Evolutionary conservation across 2,329 filamentous ascomycete species (phyloP), one percentile per base, ranked within the genome.

Genomic region (Sporothrix inflata): DNA sequence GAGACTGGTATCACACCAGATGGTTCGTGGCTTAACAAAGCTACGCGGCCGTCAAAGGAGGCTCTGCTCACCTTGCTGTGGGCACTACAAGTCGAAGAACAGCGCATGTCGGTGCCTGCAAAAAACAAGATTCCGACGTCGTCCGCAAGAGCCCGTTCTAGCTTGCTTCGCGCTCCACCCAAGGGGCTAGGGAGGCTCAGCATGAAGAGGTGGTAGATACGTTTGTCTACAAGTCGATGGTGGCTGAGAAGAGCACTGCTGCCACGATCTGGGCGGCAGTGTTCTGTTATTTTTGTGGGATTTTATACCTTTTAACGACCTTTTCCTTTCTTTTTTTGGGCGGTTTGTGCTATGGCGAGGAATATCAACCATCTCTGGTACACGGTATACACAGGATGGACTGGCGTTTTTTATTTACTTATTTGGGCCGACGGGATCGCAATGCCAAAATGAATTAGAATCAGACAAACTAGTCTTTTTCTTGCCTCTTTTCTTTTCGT

Each of bases 41-140:
- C 80, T 72, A 72, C 76, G 70, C 79, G 85, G 74, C 85, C 85
- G 76, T 84, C 85, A 38, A 82, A 79, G 76, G 85, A 87, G 77
- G 80, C 82, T 55, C 78, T 87, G 74, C 77, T 87, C 75, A 83
- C 85, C 8, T 78, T 87, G 42, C 74, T 84, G 73, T 87, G 84
- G 84, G 79, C 81, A 72, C 76, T 87, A 7, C 80, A 79, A 71
- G 78, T 83, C 53, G 83, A 86, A 76, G 81, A 83, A 75, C 77
- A 78, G 71, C 82, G 78, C 76, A 78, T 81, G 49, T 74, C 76
- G 40, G 76, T 75, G 70, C 75, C 75, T 68, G 72, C 76, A 19
- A 34, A 21, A 47, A 51, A 14, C 3, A 72, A 55, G 27, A 1
- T 8, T 4, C 12, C 4, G 14, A 14, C 24, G 6, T 16, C 30